Evolutionary conservation across 2,329 filamentous ascomycete species (phyloP), one percentile per base, ranked within the genome.

Genomic region (Scleromitrula shiraiana): DNA sequence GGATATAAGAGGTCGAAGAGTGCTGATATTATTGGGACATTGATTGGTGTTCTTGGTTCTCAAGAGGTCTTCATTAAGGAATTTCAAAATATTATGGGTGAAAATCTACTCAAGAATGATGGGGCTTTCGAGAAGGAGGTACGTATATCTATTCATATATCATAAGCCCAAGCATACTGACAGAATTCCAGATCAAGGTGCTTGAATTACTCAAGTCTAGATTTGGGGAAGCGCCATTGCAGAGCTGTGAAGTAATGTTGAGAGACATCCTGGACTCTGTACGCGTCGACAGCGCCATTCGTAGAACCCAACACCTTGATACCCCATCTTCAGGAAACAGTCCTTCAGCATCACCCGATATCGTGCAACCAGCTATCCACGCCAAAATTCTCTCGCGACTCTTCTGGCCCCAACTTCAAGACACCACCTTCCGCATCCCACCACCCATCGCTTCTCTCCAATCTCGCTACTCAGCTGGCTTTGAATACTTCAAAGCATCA

Each of bases 191-290:
- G 66, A 78, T 87, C 46, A 83, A 85, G 47, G 85, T 96, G 4
- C 75, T 97, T 5, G 82, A 91, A 49, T 75, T 97, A 8, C 76
- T 98, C 50, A 96, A 96, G 69, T 76, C 87, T 52, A 82, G 90
- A 7, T 90, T 96, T 49, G 91, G 91, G 20, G 88, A 96, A 56
- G 76, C 78, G 23, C 82, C 88, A 14, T 71, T 98, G 38, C 93
- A 97, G 64, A 86, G 87, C 41, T 96, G 90, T 65, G 91, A 98
- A 63, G 93, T 98, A 59, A 98, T 98, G 93, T 78, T 98, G 49
- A 87, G 85, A 54, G 93, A 98, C 64, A 85, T 97, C 29, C 77
- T 85, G 55, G 90, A 96, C 61, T 95, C 89, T 1, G 75, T 76
- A 52, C 76, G 79, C 35, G 78, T 94, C 50, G 86, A 96, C 62